These are phyloP conservation scores for Phytopythium aichiense DNA, from an alignment of 352 stramenopile species.

Conservation along the genomic window DNA sequence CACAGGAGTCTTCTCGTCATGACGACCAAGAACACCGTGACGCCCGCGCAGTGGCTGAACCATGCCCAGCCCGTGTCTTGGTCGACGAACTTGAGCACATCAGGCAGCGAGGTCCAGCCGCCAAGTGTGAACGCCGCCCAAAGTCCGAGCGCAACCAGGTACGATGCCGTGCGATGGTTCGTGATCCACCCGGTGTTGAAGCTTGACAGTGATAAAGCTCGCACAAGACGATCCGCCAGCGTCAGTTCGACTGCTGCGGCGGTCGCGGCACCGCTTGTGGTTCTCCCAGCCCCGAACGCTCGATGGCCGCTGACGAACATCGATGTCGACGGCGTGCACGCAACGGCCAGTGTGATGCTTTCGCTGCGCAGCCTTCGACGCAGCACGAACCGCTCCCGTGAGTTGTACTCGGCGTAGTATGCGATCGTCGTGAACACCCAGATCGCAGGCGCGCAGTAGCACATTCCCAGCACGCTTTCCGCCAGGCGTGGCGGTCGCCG, in stretches of 20 bases:
- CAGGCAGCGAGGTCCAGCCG: constrained; percentile 72
- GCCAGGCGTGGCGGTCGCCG: constrained; percentile 34
- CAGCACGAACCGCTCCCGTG: constrained; percentile 70
- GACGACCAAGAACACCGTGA: constrained; percentile 75
- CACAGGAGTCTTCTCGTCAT: constrained; percentile 67
- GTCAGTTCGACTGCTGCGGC: background rate
- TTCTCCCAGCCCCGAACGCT: background rate
- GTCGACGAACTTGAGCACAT: constrained; percentile 81
- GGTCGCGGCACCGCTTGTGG: background rate
- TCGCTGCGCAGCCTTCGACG: constrained; percentile 61
- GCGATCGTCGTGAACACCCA: constrained; percentile 85
- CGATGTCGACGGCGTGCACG: constrained; percentile 34
- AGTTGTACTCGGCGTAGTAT: constrained; percentile 86
- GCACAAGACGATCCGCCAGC: constrained; percentile 12
- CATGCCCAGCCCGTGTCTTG: constrained; percentile 81
- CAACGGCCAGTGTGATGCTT: constrained; percentile 74
- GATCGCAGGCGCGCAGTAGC: constrained; percentile 69
- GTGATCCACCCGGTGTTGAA: constrained; percentile 14
- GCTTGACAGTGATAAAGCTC: constrained; percentile 22
- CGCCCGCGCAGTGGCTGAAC: constrained; percentile 80
- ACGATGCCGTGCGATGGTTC: constrained; percentile 51
- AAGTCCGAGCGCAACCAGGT: constrained; percentile 56
- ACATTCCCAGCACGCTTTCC: constrained; percentile 57
- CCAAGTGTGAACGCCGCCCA: constrained; percentile 74
- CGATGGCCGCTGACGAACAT: background rate